These are phyloP conservation scores for Pachysandra terminalis DNA, from an alignment of 164 flowering plant species.

Conservation along the genomic window DNA sequence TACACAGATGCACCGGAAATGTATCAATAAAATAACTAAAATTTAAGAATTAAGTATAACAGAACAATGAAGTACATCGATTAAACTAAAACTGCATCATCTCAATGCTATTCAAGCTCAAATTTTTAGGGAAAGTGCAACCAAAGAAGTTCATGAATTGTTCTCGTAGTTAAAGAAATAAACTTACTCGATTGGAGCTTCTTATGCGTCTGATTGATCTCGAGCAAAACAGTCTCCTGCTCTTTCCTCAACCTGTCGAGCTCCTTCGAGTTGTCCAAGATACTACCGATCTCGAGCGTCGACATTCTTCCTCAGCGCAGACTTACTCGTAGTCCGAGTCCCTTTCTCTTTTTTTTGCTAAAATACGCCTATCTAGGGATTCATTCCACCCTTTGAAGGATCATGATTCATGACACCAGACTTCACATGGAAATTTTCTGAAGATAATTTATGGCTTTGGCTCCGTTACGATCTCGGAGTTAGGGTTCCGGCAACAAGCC, in stretches of 20 bases:
- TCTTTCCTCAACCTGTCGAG: conserved; percentile 84
- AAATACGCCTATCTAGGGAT: neutral
- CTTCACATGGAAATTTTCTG: no score
- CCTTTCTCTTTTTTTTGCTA: no score
- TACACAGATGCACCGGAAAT: neutral
- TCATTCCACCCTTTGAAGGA: neutral
- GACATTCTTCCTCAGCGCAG: conserved; percentile 26
- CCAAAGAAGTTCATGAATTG: neutral
- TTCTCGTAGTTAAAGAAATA: neutral
- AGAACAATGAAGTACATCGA: no score
- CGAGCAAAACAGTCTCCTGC: conserved; percentile 60
- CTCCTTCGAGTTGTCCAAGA: conserved; percentile 70
- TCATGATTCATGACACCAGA: no score
- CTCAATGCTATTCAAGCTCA: neutral
- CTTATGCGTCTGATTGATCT: conserved; percentile 89
- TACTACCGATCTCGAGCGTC: conserved; percentile 42
- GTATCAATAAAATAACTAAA: neutral
- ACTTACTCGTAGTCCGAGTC: neutral
- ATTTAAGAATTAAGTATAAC: neutral
- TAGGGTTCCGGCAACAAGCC: no score
- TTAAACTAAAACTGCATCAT: no score
- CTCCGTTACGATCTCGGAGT: no score
- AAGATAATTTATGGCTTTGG: no score
- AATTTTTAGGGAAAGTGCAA: conserved; percentile 1
- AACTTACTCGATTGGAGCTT: conserved; percentile 71